Conservation (phyloP, 805 yeast species). For the Ogataea polymorpha region DNA sequence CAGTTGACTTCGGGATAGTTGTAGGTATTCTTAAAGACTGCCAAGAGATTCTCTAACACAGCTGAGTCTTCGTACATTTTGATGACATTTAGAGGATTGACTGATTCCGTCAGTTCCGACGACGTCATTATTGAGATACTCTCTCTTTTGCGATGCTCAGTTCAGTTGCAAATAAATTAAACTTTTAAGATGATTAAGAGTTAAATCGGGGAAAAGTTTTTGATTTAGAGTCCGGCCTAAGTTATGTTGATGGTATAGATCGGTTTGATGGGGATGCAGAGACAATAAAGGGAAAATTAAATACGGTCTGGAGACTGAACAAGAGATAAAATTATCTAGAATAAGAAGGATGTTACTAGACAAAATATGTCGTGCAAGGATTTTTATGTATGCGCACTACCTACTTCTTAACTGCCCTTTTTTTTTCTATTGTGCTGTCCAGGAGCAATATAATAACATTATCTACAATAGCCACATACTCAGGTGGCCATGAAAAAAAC, state of each 20-base stretch:
- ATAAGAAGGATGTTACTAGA: background rate
- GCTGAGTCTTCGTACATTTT: constrained; percentile 9
- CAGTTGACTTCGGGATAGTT: constrained; percentile 13
- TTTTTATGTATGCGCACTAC: constrained; percentile 1
- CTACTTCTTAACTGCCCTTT: background rate
- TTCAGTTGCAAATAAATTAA: background rate
- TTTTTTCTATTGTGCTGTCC: background rate
- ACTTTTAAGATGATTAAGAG: background rate
- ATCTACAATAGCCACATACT: background rate
- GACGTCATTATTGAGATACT: constrained; percentile 12
- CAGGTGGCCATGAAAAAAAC: background rate
- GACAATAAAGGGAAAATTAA: background rate
- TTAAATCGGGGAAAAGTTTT: background rate
- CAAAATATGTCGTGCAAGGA: background rate
- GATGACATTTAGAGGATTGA: constrained; percentile 5
- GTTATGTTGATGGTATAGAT: constrained; percentile 1
- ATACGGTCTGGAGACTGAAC: background rate
- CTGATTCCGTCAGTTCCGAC: constrained; percentile 17
- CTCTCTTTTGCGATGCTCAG: background rate
- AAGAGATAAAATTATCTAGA: constrained; percentile 1
- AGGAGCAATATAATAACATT: background rate
- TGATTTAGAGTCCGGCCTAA: background rate
- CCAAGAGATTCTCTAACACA: constrained; percentile 17
- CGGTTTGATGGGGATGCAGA: constrained; percentile 4
- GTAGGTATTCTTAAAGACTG: constrained; percentile 15